Percentiles rank a stretch among this genome's conserved stretches.
Conservation (phyloP, 306 rosid genomes). For the Leucaena leucocephala region DNA sequence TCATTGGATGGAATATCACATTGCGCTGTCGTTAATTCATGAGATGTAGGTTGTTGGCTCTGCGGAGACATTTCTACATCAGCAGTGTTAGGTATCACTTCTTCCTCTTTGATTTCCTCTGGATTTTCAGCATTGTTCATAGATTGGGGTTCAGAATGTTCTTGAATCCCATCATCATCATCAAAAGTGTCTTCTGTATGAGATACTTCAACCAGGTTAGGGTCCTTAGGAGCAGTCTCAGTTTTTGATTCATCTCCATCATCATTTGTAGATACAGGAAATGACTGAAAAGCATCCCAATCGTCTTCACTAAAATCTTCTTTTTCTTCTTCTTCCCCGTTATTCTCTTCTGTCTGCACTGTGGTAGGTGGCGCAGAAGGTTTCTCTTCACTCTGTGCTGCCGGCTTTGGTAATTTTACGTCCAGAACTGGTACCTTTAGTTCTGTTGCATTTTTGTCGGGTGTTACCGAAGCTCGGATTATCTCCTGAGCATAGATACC, state of each 20-base stretch:
- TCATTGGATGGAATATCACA: conserved; percentile 31
- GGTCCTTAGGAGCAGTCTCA: conserved; percentile 41
- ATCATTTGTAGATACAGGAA: conserved; percentile 65
- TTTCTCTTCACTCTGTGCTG: conserved; percentile 50
- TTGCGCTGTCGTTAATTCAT: conserved; percentile 24
- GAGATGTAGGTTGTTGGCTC: not conserved
- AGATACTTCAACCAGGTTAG: conserved; percentile 41
- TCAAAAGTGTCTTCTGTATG: conserved; percentile 35
- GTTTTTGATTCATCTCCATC: conserved; percentile 49
- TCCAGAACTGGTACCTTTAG: conserved; percentile 59
- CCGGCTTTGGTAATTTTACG: conserved; percentile 65
- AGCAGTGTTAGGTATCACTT: not conserved
- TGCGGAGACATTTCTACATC: conserved; percentile 4
- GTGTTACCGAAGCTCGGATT: conserved; percentile 87
- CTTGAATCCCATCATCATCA: conserved; percentile 44
- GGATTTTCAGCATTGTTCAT: conserved; percentile 1
- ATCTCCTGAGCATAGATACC: conserved; percentile 56
- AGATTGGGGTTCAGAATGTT: conserved; percentile 39
- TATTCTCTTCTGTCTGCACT: conserved; percentile 32
- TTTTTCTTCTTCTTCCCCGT: conserved; percentile 49
- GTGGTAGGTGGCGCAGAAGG: conserved; percentile 34
- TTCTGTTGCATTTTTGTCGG: conserved; percentile 58
- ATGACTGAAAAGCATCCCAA: conserved; percentile 96
- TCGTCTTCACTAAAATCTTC: conserved; percentile 75
- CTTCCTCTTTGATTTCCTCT: not conserved